phyloP scores from a whole-genome alignment of 2,329 filamentous ascomycete genomes.

The Capronia coronata region DNA sequence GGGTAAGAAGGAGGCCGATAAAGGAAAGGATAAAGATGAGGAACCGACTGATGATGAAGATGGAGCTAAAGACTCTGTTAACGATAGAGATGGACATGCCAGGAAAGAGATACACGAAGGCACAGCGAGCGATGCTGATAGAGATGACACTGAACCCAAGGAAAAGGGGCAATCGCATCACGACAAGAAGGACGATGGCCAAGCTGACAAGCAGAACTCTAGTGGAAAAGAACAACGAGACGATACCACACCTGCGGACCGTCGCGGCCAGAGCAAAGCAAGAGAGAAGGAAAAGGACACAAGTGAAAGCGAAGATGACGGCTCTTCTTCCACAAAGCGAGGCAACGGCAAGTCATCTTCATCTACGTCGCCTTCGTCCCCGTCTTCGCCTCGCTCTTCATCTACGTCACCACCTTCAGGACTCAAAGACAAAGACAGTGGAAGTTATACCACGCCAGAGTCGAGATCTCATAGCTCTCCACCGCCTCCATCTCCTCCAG shows the following conservation, averaged over 20 bases:
- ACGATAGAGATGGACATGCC: too few species aligned
- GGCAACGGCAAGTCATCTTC: too few species aligned
- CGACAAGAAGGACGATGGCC: not conserved
- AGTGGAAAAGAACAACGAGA: too few species aligned
- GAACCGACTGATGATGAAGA: too few species aligned
- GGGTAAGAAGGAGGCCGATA: not conserved
- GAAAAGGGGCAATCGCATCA: not conserved
- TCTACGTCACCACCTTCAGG: not conserved
- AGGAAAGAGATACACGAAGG: not conserved
- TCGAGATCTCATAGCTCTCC: not conserved
- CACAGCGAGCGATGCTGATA: not conserved
- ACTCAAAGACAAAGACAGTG: slow-evolving; percentile 1
- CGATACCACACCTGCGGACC: too few species aligned
- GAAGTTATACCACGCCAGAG: not conserved
- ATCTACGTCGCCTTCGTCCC: too few species aligned
- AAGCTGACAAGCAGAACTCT: too few species aligned
- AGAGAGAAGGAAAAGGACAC: too few species aligned
- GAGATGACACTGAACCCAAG: not conserved
- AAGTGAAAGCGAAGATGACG: not conserved
- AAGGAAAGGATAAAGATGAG: slow-evolving; percentile 4
- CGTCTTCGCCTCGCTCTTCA: not conserved
- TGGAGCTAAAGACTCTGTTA: too few species aligned
- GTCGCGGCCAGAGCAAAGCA: too few species aligned
- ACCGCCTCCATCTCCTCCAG: not conserved
- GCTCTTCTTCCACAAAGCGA: not conserved